Evolutionary conservation across 2,329 filamentous ascomycete genomes (phyloP).

Genomic region (Penicillium psychrosexuale): DNA sequence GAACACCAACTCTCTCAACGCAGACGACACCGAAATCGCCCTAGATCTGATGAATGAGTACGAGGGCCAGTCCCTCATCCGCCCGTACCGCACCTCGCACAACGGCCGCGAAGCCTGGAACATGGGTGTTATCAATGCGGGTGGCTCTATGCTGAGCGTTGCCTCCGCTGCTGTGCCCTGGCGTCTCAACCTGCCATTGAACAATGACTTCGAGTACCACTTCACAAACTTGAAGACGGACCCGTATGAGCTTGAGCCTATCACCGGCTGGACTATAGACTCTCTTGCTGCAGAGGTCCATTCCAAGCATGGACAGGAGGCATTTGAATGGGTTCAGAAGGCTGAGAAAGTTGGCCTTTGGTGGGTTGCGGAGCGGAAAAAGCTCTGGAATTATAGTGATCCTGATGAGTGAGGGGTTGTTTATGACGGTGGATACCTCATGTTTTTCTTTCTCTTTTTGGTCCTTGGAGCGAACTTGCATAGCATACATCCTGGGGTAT

Average conservation of each 20-base stretch:
- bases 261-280: conserved; percentile 31
- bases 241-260: conserved; percentile 31
- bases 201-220: conserved; percentile 60
- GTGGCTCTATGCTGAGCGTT: conserved; percentile 56
- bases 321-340: conserved; percentile 35
- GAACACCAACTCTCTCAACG: conserved; percentile 40
- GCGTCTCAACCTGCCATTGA: conserved; percentile 70
- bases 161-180: conserved; percentile 69
- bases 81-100: conserved; percentile 36
- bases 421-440: background rate
- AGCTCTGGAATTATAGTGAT: conserved; percentile 23
- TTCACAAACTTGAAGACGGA: conserved; percentile 36
- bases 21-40: conserved; percentile 32
- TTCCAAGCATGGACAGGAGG: conserved; percentile 29
- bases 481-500: background rate
- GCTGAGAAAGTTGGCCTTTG: conserved; percentile 37
- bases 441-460: background rate
- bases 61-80: conserved; percentile 47
- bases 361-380: conserved; percentile 38
- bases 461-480: conserved; percentile 1
- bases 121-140: conserved; percentile 33
- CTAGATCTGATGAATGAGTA: conserved; percentile 44
- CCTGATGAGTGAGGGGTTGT: background rate
- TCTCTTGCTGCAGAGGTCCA: conserved; percentile 27
- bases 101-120: conserved; percentile 37